Conservation (phyloP, 2,329 filamentous ascomycete genomes). For the Penicillium occitanis region DNA sequence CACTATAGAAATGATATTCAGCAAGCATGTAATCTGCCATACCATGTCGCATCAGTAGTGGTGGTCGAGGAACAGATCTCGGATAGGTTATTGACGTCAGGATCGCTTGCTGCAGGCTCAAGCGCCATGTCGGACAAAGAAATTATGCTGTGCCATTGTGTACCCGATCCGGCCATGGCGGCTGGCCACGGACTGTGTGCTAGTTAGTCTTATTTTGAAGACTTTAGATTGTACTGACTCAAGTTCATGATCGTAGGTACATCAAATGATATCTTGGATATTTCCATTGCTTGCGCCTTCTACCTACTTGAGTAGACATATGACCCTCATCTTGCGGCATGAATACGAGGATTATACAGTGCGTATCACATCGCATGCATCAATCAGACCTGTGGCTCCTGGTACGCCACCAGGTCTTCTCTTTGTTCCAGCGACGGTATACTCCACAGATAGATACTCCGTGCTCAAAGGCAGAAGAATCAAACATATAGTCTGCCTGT, state of each 20-base stretch:
- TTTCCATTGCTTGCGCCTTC: neutral
- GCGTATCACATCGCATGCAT: neutral
- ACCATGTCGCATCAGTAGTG: neutral
- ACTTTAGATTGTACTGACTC: neutral
- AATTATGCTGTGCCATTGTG: slow-evolving; percentile 1
- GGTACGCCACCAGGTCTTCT: neutral
- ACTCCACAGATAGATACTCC: neutral
- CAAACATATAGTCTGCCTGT: neutral
- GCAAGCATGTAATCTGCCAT: neutral
- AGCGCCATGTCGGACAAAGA: slow-evolving; percentile 13
- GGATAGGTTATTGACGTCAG: neutral
- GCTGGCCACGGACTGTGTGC: neutral
- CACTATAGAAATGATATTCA: neutral
- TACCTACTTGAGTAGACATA: neutral
- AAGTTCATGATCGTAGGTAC: neutral
- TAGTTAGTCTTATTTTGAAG: neutral
- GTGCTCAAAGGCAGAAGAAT: neutral
- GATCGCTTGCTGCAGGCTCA: neutral
- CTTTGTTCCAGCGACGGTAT: neutral
- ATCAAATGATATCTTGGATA: neutral
- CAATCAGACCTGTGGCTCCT: neutral
- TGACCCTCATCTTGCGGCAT: neutral
- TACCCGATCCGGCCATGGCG: neutral
- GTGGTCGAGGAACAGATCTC: neutral
- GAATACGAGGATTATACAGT: neutral